A percentile compares a stretch with the other conserved stretches of the same genome.
Conservation (phyloP, 495 filamentous ascomycete genomes). For the Penicillium canariense region DNA sequence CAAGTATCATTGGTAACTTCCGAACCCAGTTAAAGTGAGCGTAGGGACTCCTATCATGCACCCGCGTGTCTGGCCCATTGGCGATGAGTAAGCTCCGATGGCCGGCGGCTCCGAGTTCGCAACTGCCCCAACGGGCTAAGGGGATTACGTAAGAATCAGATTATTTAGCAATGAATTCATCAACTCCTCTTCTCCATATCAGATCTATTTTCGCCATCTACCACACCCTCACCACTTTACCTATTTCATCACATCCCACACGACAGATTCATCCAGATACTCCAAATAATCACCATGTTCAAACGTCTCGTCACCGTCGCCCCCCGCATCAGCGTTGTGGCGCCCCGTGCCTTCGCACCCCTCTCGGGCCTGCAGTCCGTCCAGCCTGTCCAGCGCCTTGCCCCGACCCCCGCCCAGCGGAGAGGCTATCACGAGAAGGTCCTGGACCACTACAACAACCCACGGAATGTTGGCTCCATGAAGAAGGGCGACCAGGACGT, state of each 20-base stretch:
- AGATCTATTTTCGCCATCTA: conserved; percentile 24
- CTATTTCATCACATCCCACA: background rate
- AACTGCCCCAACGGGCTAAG: conserved; percentile 22
- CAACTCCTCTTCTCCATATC: conserved; percentile 24
- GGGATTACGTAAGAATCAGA: conserved; percentile 29
- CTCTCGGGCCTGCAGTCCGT: conserved; percentile 32
- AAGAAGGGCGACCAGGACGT: conserved; percentile 81
- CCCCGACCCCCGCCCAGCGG: conserved; percentile 31
- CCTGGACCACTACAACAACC: conserved; percentile 90
- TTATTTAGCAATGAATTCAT: conserved; percentile 38
- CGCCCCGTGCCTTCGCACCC: conserved; percentile 45
- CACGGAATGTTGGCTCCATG: conserved; percentile 93
- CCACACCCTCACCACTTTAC: background rate
- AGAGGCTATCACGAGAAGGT: conserved; percentile 68
- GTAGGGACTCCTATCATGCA: background rate
- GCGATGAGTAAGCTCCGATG: conserved; percentile 27
- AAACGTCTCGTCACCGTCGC: conserved; percentile 49
- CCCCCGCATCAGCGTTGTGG: conserved; percentile 47
- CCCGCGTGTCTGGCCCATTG: background rate
- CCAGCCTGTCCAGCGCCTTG: conserved; percentile 33
- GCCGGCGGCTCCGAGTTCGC: conserved; percentile 23
- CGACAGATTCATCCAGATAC: background rate
- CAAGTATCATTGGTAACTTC: background rate
- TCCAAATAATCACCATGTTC: conserved; percentile 43
- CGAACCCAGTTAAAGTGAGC: background rate